Evolutionary conservation across 1,284 basidiomycete species (phyloP).

Genomic region (Apiotrichum sp.): DNA sequence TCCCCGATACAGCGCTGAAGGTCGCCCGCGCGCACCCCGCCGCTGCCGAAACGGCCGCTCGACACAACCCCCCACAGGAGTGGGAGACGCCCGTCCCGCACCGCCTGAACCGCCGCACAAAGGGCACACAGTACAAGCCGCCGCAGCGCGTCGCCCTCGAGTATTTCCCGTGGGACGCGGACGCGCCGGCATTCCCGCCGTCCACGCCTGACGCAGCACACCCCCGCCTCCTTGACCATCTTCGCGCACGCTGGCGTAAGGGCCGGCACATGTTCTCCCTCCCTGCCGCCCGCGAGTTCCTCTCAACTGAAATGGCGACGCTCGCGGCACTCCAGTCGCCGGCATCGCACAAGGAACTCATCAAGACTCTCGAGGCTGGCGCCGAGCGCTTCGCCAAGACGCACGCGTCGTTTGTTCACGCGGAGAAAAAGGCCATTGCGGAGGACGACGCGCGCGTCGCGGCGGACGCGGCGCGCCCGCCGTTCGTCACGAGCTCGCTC

Average conservation of each 20-base stretch:
- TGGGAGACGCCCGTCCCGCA: no score
- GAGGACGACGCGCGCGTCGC: no score
- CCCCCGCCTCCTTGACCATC: constrained; percentile 3
- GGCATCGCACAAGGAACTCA: no score
- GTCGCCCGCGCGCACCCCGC: neutral
- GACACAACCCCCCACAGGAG: no score
- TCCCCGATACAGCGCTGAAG: neutral
- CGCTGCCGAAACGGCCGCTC: neutral
- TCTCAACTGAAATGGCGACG: constrained; percentile 17
- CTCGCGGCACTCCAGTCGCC: neutral
- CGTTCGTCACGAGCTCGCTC: constrained; percentile 63
- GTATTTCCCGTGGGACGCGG: neutral
- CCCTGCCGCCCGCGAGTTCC: constrained; percentile 12
- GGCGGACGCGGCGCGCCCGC: constrained; percentile 46
- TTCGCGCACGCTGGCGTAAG: constrained; percentile 24
- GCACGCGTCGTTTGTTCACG: no score
- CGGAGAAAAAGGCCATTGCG: no score
- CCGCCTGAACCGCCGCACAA: no score
- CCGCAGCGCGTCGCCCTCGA: no score
- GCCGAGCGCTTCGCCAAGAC: neutral
- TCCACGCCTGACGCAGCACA: neutral
- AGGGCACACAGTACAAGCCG: no score
- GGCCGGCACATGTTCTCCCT: constrained; percentile 15
- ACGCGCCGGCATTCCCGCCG: no score
- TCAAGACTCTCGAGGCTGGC: neutral